Evolutionary conservation across 371 early-diverging fungal genomes (phyloP).

Genomic region (Mortierella sp.): DNA sequence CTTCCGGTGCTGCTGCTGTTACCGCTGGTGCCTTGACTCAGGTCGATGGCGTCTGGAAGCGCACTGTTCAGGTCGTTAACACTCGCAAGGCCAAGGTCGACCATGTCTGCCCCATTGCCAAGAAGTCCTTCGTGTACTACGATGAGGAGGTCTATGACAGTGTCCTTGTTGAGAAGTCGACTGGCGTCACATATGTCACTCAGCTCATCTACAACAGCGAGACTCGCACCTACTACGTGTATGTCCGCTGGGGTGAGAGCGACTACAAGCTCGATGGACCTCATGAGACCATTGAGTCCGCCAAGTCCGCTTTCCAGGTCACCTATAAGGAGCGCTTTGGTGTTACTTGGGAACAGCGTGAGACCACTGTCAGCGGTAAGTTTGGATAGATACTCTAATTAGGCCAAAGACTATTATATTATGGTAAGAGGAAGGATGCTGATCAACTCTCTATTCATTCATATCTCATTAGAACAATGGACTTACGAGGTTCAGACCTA

Average conservation of each 20-base stretch:
- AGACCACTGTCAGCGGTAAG: constrained; percentile 9
- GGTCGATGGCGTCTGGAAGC: constrained; percentile 25
- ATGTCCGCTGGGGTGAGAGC: constrained; percentile 11
- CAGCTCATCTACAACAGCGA: constrained; percentile 5
- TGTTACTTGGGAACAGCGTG: constrained; percentile 5
- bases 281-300: constrained; percentile 28
- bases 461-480: neutral
- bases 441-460: neutral
- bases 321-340: constrained; percentile 6
- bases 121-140: constrained; percentile 18
- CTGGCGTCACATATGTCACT: constrained; percentile 12
- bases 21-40: constrained; percentile 8
- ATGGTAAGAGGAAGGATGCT: too few species aligned
- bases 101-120: constrained; percentile 2
- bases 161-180: constrained; percentile 6
- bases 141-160: constrained; percentile 11
- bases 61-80: constrained; percentile 7
- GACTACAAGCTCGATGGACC: constrained; percentile 24
- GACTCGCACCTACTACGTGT: constrained; percentile 14
- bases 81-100: constrained; percentile 17
- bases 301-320: constrained; percentile 18
- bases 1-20: constrained; percentile 12
- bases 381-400: too few species aligned
- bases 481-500: constrained; percentile 14
- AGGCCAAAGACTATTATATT: too few species aligned